Conservation (phyloP, 129 eudicot genomes). For the Flaveria ramosissima region DNA sequence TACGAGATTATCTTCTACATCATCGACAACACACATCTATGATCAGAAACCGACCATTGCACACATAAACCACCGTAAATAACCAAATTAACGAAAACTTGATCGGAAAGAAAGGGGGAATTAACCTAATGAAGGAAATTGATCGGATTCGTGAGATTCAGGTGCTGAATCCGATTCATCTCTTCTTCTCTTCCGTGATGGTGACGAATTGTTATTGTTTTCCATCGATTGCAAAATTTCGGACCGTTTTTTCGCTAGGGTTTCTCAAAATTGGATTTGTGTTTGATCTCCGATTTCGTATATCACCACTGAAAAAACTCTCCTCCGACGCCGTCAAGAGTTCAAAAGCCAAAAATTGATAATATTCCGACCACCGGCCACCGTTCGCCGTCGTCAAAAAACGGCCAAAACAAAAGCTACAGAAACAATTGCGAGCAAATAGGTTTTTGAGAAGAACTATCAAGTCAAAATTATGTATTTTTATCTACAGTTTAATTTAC, state of each 20-base stretch:
- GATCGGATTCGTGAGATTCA: slow-evolving; percentile 11
- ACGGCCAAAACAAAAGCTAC: background rate
- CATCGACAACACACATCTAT: slow-evolving; percentile 6
- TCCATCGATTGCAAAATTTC: slow-evolving; percentile 10
- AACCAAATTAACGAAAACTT: slow-evolving; percentile 9
- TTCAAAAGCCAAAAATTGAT: background rate
- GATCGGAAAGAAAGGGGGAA: background rate
- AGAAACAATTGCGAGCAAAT: background rate
- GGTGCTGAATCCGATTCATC: background rate
- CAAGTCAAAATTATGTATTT: too few species aligned
- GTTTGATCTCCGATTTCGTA: background rate
- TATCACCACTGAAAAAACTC: too few species aligned
- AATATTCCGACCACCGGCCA: background rate
- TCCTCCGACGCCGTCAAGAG: background rate
- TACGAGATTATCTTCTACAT: slow-evolving; percentile 57
- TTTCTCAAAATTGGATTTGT: background rate
- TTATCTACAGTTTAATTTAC: too few species aligned
- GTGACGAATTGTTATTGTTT: background rate
- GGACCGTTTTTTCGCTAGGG: background rate
- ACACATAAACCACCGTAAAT: slow-evolving; percentile 6
- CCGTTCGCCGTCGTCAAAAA: background rate
- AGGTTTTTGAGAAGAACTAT: background rate
- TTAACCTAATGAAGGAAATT: slow-evolving; percentile 15
- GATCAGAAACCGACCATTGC: slow-evolving; percentile 22
- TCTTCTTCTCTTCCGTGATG: slow-evolving; percentile 21